phyloP scores from a whole-genome alignment of 2,329 filamentous ascomycete species.

The Claviceps cyperi region DNA sequence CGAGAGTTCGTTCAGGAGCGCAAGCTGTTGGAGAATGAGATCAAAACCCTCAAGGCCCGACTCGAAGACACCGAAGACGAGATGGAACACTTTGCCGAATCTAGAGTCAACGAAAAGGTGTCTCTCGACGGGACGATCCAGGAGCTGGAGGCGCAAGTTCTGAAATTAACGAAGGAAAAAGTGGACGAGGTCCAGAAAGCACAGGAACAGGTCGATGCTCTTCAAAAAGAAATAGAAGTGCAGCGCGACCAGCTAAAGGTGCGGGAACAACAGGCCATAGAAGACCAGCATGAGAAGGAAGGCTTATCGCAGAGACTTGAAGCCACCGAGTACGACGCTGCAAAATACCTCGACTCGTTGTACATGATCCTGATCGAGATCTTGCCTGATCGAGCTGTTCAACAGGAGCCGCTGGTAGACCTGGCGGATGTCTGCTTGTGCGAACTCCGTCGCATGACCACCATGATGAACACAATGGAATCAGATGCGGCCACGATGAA shows the following conservation, averaged over 20 bases:
- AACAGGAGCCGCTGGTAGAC: slow-evolving; percentile 41
- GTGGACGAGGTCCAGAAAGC: slow-evolving; percentile 42
- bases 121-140: slow-evolving; percentile 54
- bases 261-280: slow-evolving; percentile 43
- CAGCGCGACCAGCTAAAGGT: slow-evolving; percentile 45
- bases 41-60: slow-evolving; percentile 58
- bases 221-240: slow-evolving; percentile 44
- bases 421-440: slow-evolving; percentile 46
- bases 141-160: slow-evolving; percentile 55
- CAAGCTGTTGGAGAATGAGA: slow-evolving; percentile 67
- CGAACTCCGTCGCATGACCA: slow-evolving; percentile 41
- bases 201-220: slow-evolving; percentile 47
- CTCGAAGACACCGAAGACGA: slow-evolving; percentile 88
- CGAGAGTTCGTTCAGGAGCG: slow-evolving; percentile 77
- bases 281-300: slow-evolving; percentile 38
- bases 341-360: slow-evolving; percentile 38
- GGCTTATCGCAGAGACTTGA: slow-evolving; percentile 35
- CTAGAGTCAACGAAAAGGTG: slow-evolving; percentile 66
- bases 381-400: slow-evolving; percentile 35
- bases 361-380: slow-evolving; percentile 45
- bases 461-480: slow-evolving; percentile 45
- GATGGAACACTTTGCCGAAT: slow-evolving; percentile 70
- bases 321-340: slow-evolving; percentile 34
- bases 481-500: slow-evolving; percentile 44
- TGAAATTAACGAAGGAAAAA: slow-evolving; percentile 43